phyloP scores from a whole-genome alignment of 1,284 basidiomycete genomes.

The Pisolithus thermaeus region DNA sequence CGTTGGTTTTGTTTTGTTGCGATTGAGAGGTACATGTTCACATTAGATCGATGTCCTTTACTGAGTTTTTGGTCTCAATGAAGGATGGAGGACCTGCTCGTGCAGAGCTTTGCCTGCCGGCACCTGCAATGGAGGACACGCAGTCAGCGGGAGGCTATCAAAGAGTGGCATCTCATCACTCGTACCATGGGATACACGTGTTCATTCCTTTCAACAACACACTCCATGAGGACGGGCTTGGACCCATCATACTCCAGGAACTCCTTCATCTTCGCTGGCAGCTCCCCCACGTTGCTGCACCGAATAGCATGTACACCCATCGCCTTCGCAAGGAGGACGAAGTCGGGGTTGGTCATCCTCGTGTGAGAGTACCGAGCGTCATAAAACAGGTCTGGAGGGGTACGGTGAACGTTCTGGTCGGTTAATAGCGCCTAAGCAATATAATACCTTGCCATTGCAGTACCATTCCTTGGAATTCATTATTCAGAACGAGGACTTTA shows the following conservation, averaged over 20 bases:
- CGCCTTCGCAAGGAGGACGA: slow-evolving; percentile 79
- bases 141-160: slow-evolving; percentile 1
- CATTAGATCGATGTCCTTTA: slow-evolving; percentile 14
- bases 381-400: slow-evolving; percentile 83
- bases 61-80: slow-evolving; percentile 29
- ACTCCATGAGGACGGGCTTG: slow-evolving; percentile 89
- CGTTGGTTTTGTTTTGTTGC: background rate
- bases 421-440: slow-evolving; percentile 11
- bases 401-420: slow-evolving; percentile 1
- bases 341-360: slow-evolving; percentile 91
- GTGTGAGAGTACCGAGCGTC: slow-evolving; percentile 93
- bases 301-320: slow-evolving; percentile 93
- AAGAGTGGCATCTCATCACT: slow-evolving; percentile 6
- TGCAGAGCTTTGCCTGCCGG: slow-evolving; percentile 89
- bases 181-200: slow-evolving; percentile 93
- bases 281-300: slow-evolving; percentile 65
- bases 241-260: slow-evolving; percentile 91
- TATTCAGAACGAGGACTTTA: slow-evolving; percentile 88
- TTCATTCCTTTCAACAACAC: slow-evolving; percentile 80
- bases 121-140: slow-evolving; percentile 40
- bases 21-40: background rate
- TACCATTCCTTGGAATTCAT: slow-evolving; percentile 98
- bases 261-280: slow-evolving; percentile 96
- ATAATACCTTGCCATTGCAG: slow-evolving; percentile 89
- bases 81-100: slow-evolving; percentile 74